These are phyloP conservation scores for Pseudogymnoascus sp. DNA, from an alignment of 2,329 filamentous ascomycete genomes.

Conservation along the genomic window DNA sequence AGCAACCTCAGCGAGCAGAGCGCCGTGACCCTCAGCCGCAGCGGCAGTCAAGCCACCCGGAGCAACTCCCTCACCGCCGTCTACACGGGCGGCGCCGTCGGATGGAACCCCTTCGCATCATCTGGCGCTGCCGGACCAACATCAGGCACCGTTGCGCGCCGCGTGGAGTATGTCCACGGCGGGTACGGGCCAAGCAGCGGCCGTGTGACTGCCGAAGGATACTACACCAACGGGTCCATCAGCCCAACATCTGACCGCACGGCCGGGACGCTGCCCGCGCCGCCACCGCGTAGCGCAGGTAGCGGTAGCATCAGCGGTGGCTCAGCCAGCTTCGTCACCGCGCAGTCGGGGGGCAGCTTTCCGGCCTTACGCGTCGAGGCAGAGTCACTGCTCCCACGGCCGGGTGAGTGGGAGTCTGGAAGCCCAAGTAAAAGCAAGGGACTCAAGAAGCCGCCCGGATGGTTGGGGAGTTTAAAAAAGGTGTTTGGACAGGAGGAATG, in stretches of 20 bases:
- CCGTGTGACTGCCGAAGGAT: neutral
- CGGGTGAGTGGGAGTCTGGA: slow-evolving; percentile 27
- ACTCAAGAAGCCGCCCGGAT: slow-evolving; percentile 40
- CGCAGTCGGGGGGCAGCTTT: slow-evolving; percentile 23
- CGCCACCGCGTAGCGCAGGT: slow-evolving; percentile 21
- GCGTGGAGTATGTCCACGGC: neutral
- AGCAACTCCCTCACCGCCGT: slow-evolving; percentile 11
- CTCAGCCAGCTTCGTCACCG: slow-evolving; percentile 25
- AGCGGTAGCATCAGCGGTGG: slow-evolving; percentile 14
- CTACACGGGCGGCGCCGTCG: neutral
- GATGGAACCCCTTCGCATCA: slow-evolving; percentile 16
- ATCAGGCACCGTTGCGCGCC: neutral
- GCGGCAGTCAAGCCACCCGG: slow-evolving; percentile 9
- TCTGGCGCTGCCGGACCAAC: neutral
- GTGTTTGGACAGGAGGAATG: slow-evolving; percentile 21
- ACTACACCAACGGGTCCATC: neutral
- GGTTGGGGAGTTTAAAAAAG: slow-evolving; percentile 59
- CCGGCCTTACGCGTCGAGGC: slow-evolving; percentile 25
- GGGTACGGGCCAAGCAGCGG: neutral
- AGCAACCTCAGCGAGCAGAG: slow-evolving; percentile 31
- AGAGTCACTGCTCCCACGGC: slow-evolving; percentile 25
- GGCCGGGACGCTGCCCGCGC: neutral
- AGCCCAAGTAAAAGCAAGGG: slow-evolving; percentile 52
- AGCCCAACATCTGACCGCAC: neutral
- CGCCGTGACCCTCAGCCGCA: slow-evolving; percentile 21